Evolutionary conservation across 163 green algal species (phyloP), one percentile per base, ranked within the genome.

Genomic region (Coccomyxa subellipsoidea): DNA sequence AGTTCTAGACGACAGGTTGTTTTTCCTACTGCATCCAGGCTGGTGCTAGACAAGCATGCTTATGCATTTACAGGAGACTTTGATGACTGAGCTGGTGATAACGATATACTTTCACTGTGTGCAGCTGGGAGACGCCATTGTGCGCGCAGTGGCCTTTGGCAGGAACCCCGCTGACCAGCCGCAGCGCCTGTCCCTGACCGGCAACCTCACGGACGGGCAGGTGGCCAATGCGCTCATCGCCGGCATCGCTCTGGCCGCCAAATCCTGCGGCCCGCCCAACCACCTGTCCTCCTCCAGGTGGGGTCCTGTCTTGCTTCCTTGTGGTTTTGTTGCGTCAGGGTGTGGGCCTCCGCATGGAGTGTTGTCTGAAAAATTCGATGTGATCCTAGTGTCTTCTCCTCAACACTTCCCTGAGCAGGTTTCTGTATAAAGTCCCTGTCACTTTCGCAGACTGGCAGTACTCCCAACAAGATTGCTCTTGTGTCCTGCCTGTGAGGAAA

Each of bases 261-360:
- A 73, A 23, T 66, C 78, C 54, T 82, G 78, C 12, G 78, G 78
- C 34, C 78, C 78, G 34, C 78, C 78, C 18, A 66, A 82, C 54
- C 32, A 36, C 21, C 78, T 82, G 21, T 77, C 78, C 32, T 54
- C 29, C 78, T 23, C 7, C 54, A 76, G 25, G 32, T 66, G 10
- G 0, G 70, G 21, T 23, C n/a, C n/a, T n/a, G n/a, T n/a, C n/a
- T n/a, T n/a, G n/a, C n/a, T n/a, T n/a, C n/a, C n/a, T n/a, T n/a
- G n/a, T n/a, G n/a, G n/a, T n/a, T n/a, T n/a, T n/a, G n/a, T n/a
- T n/a, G n/a, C n/a, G n/a, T n/a, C n/a, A n/a, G n/a, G n/a, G n/a
- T n/a, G n/a, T n/a, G n/a, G n/a, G n/a, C n/a, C n/a, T n/a, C n/a
- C n/a, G n/a, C n/a, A n/a, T n/a, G n/a, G n/a, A n/a, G n/a, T n/a